These are phyloP conservation scores for Coemansia sp. DNA, from an alignment of 192 early-diverging fungal species.

Conservation along the genomic window DNA sequence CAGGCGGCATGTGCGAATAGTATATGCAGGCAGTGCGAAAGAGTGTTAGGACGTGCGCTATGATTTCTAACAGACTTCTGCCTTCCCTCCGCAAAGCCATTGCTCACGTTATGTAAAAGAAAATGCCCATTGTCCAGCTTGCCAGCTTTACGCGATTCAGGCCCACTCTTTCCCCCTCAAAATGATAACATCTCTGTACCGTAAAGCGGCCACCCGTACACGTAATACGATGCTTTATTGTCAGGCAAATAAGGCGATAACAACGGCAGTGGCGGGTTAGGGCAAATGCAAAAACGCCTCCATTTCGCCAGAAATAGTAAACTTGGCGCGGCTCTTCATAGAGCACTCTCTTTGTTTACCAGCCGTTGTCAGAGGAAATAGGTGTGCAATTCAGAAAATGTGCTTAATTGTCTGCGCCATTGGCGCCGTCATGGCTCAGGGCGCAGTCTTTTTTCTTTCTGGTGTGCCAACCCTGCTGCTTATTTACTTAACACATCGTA, in stretches of 20 bases:
- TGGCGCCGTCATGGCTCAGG: conserved; percentile 1
- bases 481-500: background rate
- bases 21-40: background rate
- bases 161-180: background rate
- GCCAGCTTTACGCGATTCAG: background rate
- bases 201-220: background rate
- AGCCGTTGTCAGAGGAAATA: background rate
- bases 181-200: background rate
- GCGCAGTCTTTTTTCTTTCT: conserved; percentile 4
- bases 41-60: background rate
- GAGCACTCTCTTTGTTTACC: background rate
- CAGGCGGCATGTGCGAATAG: conserved; percentile 4
- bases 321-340: conserved; percentile 4
- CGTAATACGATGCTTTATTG: conserved; percentile 4
- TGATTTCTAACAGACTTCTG: background rate
- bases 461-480: background rate
- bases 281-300: conserved; percentile 2
- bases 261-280: conserved; percentile 6
- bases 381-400: conserved; percentile 1
- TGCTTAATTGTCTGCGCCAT: conserved; percentile 1
- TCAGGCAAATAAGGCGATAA: background rate
- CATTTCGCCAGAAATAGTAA: conserved; percentile 4
- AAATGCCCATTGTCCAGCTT: background rate
- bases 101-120: background rate
- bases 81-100: background rate